phyloP scores from a whole-genome alignment of 140 eudicot species.

The Erigeron philadelphicus region DNA sequence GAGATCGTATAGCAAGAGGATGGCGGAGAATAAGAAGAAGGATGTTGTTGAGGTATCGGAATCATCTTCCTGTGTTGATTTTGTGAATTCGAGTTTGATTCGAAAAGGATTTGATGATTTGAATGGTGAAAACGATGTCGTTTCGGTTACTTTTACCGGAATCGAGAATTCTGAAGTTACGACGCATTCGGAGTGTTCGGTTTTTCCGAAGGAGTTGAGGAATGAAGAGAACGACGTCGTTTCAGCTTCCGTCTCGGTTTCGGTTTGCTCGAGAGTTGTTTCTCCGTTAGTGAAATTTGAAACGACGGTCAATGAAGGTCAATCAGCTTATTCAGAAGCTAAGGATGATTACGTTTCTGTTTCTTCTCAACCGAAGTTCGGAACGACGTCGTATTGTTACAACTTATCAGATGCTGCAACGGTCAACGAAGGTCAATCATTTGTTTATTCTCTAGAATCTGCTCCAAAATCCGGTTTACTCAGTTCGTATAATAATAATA shows the following conservation, averaged over 20 bases:
- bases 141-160: conserved; percentile 18
- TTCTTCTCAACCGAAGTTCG: conserved; percentile 28
- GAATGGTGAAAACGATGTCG: conserved; percentile 14
- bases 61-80: conserved; percentile 64
- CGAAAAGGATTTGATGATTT: conserved; percentile 34
- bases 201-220: conserved; percentile 19
- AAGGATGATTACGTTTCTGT: conserved; percentile 24
- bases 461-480: conserved; percentile 26
- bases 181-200: conserved; percentile 35
- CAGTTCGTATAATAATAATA: conserved; percentile 12
- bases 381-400: not conserved
- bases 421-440: conserved; percentile 16
- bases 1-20: conserved; percentile 42
- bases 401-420: not conserved
- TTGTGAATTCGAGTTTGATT: conserved; percentile 36
- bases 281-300: conserved; percentile 24
- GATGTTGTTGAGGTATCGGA: conserved; percentile 49
- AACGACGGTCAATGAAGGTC: conserved; percentile 23
- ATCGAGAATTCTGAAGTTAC: conserved; percentile 32
- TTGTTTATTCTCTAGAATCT: not conserved
- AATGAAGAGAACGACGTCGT: conserved; percentile 26
- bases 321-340: conserved; percentile 15
- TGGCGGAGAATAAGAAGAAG: conserved; percentile 21
- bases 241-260: conserved; percentile 28
- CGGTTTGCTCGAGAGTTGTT: not conserved